These are phyloP conservation scores for Hydnum rufescens DNA, from an alignment of 768 basidiomycete genomes.

Conservation along the genomic window DNA sequence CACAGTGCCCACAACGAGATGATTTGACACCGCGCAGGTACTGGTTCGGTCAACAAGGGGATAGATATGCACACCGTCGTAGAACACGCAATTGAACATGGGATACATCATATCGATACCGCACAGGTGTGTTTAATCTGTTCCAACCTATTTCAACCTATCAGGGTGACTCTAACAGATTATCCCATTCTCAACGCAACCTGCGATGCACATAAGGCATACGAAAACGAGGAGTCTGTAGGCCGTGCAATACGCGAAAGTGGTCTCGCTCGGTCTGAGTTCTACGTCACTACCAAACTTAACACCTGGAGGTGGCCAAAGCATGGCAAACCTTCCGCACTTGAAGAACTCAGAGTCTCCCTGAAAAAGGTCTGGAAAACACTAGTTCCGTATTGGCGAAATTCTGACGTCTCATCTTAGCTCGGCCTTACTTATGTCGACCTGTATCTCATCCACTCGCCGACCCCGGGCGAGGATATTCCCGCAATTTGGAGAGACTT, in stretches of 20 bases:
- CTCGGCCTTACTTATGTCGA: slow-evolving; percentile 42
- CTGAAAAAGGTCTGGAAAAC: slow-evolving; percentile 26
- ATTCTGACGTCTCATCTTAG: slow-evolving; percentile 18
- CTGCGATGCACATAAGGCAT: slow-evolving; percentile 24
- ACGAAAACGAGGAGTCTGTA: slow-evolving; percentile 7
- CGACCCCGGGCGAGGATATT: slow-evolving; percentile 24
- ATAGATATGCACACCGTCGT: slow-evolving; percentile 37
- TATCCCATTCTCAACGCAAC: background rate
- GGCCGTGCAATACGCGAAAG: slow-evolving; percentile 6
- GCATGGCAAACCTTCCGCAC: background rate
- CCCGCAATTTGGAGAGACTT: slow-evolving; percentile 33
- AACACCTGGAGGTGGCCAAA: slow-evolving; percentile 23
- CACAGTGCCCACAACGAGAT: background rate
- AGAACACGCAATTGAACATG: slow-evolving; percentile 35
- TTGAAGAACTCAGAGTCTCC: slow-evolving; percentile 26
- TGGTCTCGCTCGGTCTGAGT: slow-evolving; percentile 23
- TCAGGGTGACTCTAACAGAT: no score
- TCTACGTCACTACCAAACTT: slow-evolving; percentile 51
- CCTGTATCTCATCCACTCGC: slow-evolving; percentile 48
- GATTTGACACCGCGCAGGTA: slow-evolving; percentile 15
- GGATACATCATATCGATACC: slow-evolving; percentile 44
- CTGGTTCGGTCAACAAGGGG: slow-evolving; percentile 43
- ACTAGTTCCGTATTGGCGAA: slow-evolving; percentile 1
- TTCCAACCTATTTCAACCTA: no score
- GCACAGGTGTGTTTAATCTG: slow-evolving; percentile 21